phyloP scores from a whole-genome alignment of 805 yeast genomes.

The Saccharomycopsis sp. region DNA sequence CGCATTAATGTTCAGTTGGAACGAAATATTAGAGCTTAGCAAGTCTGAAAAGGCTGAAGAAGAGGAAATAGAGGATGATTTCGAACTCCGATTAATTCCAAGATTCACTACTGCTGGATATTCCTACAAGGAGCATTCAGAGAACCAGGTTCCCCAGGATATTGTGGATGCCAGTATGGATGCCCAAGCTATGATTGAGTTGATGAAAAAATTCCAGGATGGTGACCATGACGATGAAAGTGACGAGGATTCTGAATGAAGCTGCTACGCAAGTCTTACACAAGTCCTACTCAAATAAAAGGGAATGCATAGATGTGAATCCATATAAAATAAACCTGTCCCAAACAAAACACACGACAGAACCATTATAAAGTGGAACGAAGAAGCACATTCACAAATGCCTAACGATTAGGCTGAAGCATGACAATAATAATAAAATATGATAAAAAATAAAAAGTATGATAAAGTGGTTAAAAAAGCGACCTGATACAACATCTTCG shows the following conservation, averaged over 20 bases:
- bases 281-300: background rate
- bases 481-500: background rate
- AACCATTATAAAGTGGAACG: background rate
- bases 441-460: background rate
- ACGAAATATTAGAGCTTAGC: constrained; percentile 45
- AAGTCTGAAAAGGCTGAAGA: background rate
- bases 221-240: constrained; percentile 15
- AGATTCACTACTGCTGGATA: constrained; percentile 69
- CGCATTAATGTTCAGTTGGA: constrained; percentile 75
- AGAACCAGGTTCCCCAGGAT: constrained; percentile 87
- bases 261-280: background rate
- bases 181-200: constrained; percentile 60
- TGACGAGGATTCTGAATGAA: background rate
- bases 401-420: background rate
- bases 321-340: background rate
- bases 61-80: constrained; percentile 31
- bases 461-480: background rate
- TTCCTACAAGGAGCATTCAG: constrained; percentile 76
- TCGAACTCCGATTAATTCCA: constrained; percentile 59
- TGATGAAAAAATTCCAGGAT: constrained; percentile 52
- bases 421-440: no score
- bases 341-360: background rate
- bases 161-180: constrained; percentile 77
- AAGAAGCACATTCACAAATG: background rate
- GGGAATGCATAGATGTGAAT: background rate